Evolutionary conservation across 2,329 filamentous ascomycete genomes (phyloP).

Genomic region (Pseudogymnoascus sp.): DNA sequence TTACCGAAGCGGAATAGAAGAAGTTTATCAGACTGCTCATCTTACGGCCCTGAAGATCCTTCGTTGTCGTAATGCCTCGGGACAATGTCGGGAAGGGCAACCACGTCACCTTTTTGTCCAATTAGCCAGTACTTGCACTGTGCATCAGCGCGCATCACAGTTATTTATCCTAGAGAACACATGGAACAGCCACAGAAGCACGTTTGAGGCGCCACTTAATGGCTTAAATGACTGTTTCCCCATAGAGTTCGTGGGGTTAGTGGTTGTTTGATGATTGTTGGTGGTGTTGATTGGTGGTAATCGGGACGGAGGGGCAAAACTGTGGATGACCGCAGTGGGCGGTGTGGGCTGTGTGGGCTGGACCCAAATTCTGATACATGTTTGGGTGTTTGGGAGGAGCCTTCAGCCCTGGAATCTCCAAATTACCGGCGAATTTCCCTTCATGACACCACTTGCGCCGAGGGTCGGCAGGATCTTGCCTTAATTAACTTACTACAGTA

Average conservation of each 20-base stretch:
- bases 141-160: background rate
- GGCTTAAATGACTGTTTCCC: background rate
- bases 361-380: background rate
- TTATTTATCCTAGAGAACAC: background rate
- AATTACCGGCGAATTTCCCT: background rate
- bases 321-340: background rate
- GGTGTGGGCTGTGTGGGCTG: too few relatives aligned
- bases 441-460: background rate
- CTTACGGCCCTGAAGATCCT: background rate
- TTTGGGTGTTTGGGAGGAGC: background rate
- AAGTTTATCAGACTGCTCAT: background rate
- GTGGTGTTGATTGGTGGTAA: background rate
- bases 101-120: background rate
- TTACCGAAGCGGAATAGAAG: constrained; percentile 1
- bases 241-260: background rate
- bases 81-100: background rate
- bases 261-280: background rate
- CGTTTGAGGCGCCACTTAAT: background rate
- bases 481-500: background rate
- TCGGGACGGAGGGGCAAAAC: background rate
- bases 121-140: background rate
- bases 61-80: background rate
- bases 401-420: background rate
- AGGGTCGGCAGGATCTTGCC: background rate
- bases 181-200: background rate